Evolutionary conservation across 495 filamentous ascomycete genomes (phyloP), one percentile per base, ranked within the genome.

Genomic region (Aspergillus funiculosus): DNA sequence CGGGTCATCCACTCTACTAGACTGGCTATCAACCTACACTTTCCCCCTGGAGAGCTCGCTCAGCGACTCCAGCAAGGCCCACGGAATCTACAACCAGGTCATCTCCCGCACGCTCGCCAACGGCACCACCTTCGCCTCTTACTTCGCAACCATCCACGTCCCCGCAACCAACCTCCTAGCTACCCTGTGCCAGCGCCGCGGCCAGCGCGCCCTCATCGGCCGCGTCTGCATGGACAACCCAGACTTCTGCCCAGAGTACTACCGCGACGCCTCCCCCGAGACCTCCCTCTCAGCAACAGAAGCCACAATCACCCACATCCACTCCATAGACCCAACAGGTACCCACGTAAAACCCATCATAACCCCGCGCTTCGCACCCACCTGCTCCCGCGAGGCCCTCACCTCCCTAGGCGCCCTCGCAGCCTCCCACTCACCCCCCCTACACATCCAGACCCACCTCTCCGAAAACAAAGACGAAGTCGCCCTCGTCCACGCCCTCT

Each of bases 11-110:
- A 94, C 89, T 13, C 79, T 98, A 31, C 77, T 98, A 17, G 80
- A 87, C 65, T 98, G 91, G 91, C 77, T 98, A 4, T 72, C 89
- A 50, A 87, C 73, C 3, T 98, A 98, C 69, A 98, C 91, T n/a
- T 98, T 94, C 65, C 91, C 91, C 0, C 75, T 94, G 43, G 91
- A 97, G 66, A 71, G 79, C 9, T 86, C 82, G 13, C 77, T 95
- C 43, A 56, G 66, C 4, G 59, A 45, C 35, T 37, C 44, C 51
- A 14, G 54, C 69, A 32, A 74, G 69, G 60, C 76, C 75, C 46
- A 53, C 59, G 34, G 69, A 50, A 51, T 90, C 49, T 97, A 97
- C 66, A 72, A 74, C 13, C 78, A 80, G 52, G 81, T 84, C 58
- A 77, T 97, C 53, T 65, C 74, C 37, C 82, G 84, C 31, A 94